Percentiles rank a stretch among this genome's conserved stretches.
phyloP scores from a whole-genome alignment of 2,329 filamentous ascomycete genomes.

The Aspergillus pseudoterreus region DNA sequence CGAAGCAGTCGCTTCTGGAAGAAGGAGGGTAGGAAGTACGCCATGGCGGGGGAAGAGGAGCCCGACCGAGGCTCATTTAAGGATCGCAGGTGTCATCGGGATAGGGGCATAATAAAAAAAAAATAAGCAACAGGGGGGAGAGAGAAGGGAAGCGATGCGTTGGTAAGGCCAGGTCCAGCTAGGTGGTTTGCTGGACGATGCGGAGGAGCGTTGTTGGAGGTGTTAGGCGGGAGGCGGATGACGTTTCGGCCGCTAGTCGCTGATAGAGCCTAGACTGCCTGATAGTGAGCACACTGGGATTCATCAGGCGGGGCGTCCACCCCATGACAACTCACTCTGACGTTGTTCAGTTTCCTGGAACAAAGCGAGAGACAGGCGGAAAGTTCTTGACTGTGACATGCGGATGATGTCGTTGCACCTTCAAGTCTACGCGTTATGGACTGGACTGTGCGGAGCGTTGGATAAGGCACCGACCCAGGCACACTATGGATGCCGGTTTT shows the following conservation, averaged over 20 bases:
- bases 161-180: not conserved
- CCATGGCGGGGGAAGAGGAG: conserved; percentile 52
- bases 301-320: not conserved
- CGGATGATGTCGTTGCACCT: not conserved
- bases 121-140: conserved; percentile 2
- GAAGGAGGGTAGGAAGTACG: conserved; percentile 70
- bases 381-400: not conserved
- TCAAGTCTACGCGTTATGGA: not conserved
- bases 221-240: conserved; percentile 27
- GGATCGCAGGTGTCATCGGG: conserved; percentile 24
- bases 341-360: too few species aligned
- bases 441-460: not conserved
- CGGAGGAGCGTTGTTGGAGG: conserved; percentile 17
- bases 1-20: conserved; percentile 85
- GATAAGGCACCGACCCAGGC: not conserved
- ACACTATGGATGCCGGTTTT: too few species aligned
- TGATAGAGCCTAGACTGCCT: conserved; percentile 10
- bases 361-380: too few species aligned
- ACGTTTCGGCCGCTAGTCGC: not conserved
- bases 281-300: not conserved
- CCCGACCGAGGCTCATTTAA: conserved; percentile 28
- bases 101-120: conserved; percentile 17
- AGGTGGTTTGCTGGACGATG: conserved; percentile 5
- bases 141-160: conserved; percentile 8
- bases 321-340: conserved; percentile 19